Evolutionary conservation across 176 grass and related monocot species (phyloP), one percentile per base, ranked within the genome.

Genomic region (Oryza brachyantha): DNA sequence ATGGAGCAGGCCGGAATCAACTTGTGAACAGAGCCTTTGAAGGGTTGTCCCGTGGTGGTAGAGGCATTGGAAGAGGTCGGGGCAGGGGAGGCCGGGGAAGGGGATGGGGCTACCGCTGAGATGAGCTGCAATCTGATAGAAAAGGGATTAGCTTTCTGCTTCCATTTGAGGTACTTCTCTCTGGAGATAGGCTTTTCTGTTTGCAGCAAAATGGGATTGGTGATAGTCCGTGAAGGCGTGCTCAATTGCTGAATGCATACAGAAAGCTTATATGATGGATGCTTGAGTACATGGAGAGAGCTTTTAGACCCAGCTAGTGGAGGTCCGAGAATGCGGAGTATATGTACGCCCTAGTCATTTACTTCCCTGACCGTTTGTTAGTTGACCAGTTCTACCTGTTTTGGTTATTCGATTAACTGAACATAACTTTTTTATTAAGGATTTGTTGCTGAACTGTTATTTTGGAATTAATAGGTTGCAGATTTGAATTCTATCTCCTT

Each of bases 21-120:
- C 92, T 96, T 37, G 87, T 96, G 68, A 93, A 91, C 78, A 93
- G 88, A 87, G 96, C 96, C 79, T 93, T 99, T 81, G 92, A 96
- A 87, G 92, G 88, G 73, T 82, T 99, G 24, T 84, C 90, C 29
- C 81, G 75, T 81, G 90, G 87, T 68, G 92, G 92, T 74, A 84
- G 92, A 85, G 72, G 83, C 76, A 86, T 50, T 80, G 88, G 86
- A 79, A 89, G 90, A 81, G 91, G 89, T n/a, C 70, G 89, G 63
- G 90, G 90, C 72, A 68, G 90, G 70, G 92, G 85, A 79, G 79
- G 88, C 13, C 73, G 87, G 62, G 96, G 96, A 74, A 89, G 90
- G 84, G 96, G 89, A 55, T 89, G 96, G 79, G 84, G 92, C 79
- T 96, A 89, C 81, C 84, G 84, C 57, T 94, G 78, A 92, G 48